Evolutionary conservation across 768 basidiomycete species (phyloP).

Genomic region (Hygrophoropsis aurantiaca): DNA sequence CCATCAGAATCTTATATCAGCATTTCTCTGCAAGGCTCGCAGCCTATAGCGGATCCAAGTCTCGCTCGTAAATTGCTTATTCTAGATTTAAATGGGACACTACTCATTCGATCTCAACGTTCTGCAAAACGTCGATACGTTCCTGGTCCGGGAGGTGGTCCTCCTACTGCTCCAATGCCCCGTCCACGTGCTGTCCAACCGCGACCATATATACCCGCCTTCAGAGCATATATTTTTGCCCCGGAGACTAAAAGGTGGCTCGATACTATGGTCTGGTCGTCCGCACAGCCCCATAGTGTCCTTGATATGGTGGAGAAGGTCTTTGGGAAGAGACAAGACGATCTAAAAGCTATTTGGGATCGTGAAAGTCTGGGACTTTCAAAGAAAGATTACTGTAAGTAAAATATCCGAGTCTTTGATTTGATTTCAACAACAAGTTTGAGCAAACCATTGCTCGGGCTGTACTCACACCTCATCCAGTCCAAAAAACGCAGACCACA

Average conservation of each 20-base stretch:
- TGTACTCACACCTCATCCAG: conserved; percentile 6
- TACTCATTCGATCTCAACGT: conserved; percentile 59
- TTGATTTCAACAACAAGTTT: too few relatives aligned
- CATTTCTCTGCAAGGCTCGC: conserved; percentile 28
- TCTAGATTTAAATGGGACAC: conserved; percentile 75
- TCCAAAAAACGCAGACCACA: conserved; percentile 44
- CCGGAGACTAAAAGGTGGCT: conserved; percentile 62
- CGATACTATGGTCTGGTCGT: conserved; percentile 88
- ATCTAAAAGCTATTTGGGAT: conserved; percentile 72
- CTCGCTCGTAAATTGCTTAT: conserved; percentile 62
- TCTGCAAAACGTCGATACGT: conserved; percentile 11
- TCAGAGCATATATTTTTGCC: conserved; percentile 64
- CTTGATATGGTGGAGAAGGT: conserved; percentile 66
- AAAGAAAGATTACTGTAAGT: conserved; percentile 65
- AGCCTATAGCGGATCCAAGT: conserved; percentile 21
- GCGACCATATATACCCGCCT: conserved; percentile 65
- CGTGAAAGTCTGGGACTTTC: conserved; percentile 74
- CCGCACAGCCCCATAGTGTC: conserved; percentile 80
- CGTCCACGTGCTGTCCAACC: conserved; percentile 46
- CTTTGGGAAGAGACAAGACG: conserved; percentile 45
- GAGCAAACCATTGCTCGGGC: background rate
- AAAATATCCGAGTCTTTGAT: conserved; percentile 7
- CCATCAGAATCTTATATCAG: conserved; percentile 40
- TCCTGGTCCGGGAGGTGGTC: background rate
- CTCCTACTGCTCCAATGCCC: background rate